Evolutionary conservation across 1,284 basidiomycete species (phyloP), one percentile per base, ranked within the genome.

Genomic region (Moesziomyces parantarcticus): DNA sequence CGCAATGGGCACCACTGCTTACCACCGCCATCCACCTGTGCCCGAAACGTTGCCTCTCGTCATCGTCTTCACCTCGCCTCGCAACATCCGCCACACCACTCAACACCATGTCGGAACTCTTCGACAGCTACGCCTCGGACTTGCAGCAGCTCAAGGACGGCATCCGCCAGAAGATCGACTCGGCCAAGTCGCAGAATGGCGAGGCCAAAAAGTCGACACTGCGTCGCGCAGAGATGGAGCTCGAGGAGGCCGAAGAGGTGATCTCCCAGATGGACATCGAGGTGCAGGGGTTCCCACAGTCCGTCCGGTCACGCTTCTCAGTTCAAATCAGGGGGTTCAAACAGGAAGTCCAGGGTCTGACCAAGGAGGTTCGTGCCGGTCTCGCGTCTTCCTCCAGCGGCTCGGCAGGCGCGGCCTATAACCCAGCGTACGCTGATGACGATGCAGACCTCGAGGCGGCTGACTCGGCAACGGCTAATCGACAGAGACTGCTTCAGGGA

Each of bases 181-280:
- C 60, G 34, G 45, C 67, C 22, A 58, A 58, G 25, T 61, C 69
- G 14, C 68, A 73, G 29, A 69, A 59, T 47, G 78, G 70, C 42
- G 94, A 98, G 82, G 90, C 92, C 71, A 89, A 91, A 54, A 94
- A 93, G 84, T 88, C 92, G 0, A 87, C 91, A 3, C 85, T 98
- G 70, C 88, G 95, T 70, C 87, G 92, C 66, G 92, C 93, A 21
- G 92, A 96, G 82, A 93, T 95, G 88, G 96, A 99, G 84, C 87
- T 97, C 3, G 97, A 99, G 81, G 97, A 99, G 85, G 96, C 95
- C 0, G 95, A 98, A 78, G 97, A 99, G 87, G 94, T 98, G 34
- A 67, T 81, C 11, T 93, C 93, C 36, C 97, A 99, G 88, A 98
- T 99, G 96, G 95, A 98, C 85, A 92, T 99, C 67, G 97, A 99